phyloP scores from a whole-genome alignment of 2,329 filamentous ascomycete species.

The Pseudocercospora cruenta region DNA sequence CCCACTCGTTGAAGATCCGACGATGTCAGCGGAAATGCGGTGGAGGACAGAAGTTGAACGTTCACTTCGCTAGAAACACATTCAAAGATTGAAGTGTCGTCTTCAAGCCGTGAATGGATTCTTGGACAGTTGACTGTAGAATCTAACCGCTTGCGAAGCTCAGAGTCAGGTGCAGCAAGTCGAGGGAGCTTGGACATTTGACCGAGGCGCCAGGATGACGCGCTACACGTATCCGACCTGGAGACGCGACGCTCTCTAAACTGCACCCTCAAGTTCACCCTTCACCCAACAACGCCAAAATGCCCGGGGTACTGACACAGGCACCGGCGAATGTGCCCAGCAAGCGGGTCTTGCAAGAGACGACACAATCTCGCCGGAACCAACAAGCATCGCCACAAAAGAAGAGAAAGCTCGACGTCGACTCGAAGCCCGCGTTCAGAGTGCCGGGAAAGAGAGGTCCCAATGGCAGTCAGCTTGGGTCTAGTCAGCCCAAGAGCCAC shows the following conservation, averaged over 20 bases:
- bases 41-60: background rate
- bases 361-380: conserved; percentile 49
- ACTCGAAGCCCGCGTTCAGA: conserved; percentile 60
- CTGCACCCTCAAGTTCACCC: conserved; percentile 6
- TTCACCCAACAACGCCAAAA: conserved; percentile 24
- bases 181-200: conserved; percentile 5
- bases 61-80: background rate
- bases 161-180: background rate
- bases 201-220: conserved; percentile 2
- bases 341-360: conserved; percentile 54
- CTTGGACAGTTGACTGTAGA: too few species aligned
- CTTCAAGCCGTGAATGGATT: background rate
- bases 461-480: conserved; percentile 64
- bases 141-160: background rate
- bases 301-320: conserved; percentile 40
- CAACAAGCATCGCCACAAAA: conserved; percentile 64
- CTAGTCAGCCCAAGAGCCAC: conserved; percentile 81
- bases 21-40: background rate
- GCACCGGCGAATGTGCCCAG: conserved; percentile 41
- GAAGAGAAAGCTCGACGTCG: conserved; percentile 79
- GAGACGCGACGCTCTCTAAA: background rate
- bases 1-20: background rate
- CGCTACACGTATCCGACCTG: conserved; percentile 3
- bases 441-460: conserved; percentile 53
- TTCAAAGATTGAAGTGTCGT: background rate